Conservation (phyloP, 129 eudicot genomes). For the Centaurea solstitialis region DNA sequence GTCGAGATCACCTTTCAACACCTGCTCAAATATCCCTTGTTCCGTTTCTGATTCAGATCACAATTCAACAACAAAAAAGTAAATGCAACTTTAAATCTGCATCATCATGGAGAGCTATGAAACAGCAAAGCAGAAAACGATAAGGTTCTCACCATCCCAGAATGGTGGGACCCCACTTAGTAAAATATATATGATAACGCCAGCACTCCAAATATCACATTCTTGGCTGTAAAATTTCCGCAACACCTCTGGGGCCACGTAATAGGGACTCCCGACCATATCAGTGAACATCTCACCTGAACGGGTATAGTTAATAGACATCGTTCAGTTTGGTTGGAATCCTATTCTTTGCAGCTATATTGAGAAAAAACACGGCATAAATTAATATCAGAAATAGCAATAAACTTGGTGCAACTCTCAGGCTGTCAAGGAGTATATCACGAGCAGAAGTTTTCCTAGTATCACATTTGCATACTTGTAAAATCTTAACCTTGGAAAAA, state of each 20-base stretch:
- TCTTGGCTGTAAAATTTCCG: slow-evolving; percentile 80
- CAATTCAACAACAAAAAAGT: slow-evolving; percentile 28
- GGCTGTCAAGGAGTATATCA: no score
- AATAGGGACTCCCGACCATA: slow-evolving; percentile 96
- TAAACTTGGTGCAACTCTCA: neutral
- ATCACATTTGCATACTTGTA: no score
- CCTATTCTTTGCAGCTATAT: neutral
- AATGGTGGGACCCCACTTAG: slow-evolving; percentile 95
- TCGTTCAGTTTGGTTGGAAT: slow-evolving; percentile 6
- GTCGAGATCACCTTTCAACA: slow-evolving; percentile 85
- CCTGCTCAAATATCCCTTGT: slow-evolving; percentile 98
- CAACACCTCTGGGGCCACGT: slow-evolving; percentile 94
- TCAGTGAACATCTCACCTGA: slow-evolving; percentile 89
- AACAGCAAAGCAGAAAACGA: slow-evolving; percentile 10
- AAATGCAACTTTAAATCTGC: slow-evolving; percentile 3
- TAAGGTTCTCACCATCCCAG: slow-evolving; percentile 84
- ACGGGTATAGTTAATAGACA: slow-evolving; percentile 12
- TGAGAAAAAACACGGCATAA: neutral
- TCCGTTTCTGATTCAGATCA: slow-evolving; percentile 73
- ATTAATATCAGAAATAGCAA: neutral
- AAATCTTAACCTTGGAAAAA: no score
- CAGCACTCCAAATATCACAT: slow-evolving; percentile 99
- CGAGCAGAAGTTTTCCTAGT: no score
- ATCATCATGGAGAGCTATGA: neutral
- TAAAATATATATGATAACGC: slow-evolving; percentile 87